These are phyloP conservation scores for Colletotrichum chlorophyti DNA, from an alignment of 2,329 filamentous ascomycete genomes.

Conservation along the genomic window DNA sequence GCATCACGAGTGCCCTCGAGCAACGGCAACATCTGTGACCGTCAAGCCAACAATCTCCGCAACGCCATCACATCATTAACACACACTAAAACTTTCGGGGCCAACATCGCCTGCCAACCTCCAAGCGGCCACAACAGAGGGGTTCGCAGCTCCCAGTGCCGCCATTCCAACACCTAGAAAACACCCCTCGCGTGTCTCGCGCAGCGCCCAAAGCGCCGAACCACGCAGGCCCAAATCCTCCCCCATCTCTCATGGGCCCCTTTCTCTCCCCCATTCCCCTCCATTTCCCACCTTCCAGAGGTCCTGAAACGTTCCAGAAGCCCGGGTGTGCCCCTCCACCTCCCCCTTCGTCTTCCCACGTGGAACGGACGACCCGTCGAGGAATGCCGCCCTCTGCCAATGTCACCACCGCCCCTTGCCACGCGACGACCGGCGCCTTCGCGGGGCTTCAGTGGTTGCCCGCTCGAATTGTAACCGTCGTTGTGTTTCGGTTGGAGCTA, in stretches of 20 bases:
- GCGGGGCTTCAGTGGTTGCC: no score
- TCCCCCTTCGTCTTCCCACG: no score
- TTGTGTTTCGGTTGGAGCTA: no score
- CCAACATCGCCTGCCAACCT: not conserved
- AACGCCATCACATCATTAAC: not conserved
- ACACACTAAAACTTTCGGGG: not conserved
- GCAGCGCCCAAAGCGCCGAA: slow-evolving; percentile 22
- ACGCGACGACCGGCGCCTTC: no score
- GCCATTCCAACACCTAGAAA: not conserved
- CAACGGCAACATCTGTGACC: not conserved
- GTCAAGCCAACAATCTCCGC: not conserved
- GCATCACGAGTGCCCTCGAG: no score
- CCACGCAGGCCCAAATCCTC: not conserved
- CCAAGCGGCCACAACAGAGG: not conserved
- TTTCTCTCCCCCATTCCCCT: not conserved
- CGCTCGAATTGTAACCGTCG: no score
- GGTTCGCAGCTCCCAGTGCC: no score
- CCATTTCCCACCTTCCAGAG: not conserved
- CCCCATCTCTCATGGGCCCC: not conserved
- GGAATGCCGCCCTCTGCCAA: not conserved
- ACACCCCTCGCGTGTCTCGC: not conserved
- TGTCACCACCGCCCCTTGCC: not conserved
- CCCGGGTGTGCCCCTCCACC: no score
- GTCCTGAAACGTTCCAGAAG: slow-evolving; percentile 26
- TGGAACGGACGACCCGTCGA: not conserved